These are phyloP conservation scores for Suillus occidentalis DNA, from an alignment of 768 basidiomycete species.

Conservation along the genomic window DNA sequence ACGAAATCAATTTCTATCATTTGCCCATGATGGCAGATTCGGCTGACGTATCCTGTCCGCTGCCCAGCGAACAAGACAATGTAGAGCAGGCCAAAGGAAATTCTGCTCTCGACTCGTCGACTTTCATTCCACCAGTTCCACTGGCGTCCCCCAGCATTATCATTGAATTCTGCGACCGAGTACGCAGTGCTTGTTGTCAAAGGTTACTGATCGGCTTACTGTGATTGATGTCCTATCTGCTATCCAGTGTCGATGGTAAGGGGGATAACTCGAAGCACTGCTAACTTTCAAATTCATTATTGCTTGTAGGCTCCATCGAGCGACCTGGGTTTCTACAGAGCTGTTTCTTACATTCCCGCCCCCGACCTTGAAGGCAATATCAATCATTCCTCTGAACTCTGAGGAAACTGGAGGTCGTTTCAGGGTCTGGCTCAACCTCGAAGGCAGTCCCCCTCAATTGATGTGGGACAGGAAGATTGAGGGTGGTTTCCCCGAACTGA, in stretches of 20 bases:
- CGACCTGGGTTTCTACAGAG: conserved; percentile 93
- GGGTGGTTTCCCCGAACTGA: conserved; percentile 91
- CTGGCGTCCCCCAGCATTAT: conserved; percentile 56
- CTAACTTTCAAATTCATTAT: background rate
- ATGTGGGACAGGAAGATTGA: conserved; percentile 92
- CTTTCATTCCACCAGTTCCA: conserved; percentile 56
- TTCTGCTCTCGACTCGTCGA: conserved; percentile 43
- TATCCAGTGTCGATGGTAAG: conserved; percentile 78
- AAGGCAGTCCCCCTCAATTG: conserved; percentile 40
- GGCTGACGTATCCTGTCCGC: conserved; percentile 8
- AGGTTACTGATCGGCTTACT: conserved; percentile 1
- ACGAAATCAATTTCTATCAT: background rate
- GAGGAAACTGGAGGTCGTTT: conserved; percentile 90
- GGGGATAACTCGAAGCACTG: background rate
- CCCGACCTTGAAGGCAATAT: conserved; percentile 64
- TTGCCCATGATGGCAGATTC: conserved; percentile 27
- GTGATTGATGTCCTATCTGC: conserved; percentile 1
- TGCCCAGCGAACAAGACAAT: conserved; percentile 26
- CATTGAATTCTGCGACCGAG: conserved; percentile 93
- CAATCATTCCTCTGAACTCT: conserved; percentile 69
- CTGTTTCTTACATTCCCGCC: conserved; percentile 89
- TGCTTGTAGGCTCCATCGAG: conserved; percentile 77
- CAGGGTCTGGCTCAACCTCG: conserved; percentile 76
- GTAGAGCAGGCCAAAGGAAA: conserved; percentile 1
- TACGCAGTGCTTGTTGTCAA: conserved; percentile 36